Evolutionary conservation across 768 basidiomycete genomes (phyloP), one percentile per base, ranked within the genome.

Genomic region (Lactarius quietus): DNA sequence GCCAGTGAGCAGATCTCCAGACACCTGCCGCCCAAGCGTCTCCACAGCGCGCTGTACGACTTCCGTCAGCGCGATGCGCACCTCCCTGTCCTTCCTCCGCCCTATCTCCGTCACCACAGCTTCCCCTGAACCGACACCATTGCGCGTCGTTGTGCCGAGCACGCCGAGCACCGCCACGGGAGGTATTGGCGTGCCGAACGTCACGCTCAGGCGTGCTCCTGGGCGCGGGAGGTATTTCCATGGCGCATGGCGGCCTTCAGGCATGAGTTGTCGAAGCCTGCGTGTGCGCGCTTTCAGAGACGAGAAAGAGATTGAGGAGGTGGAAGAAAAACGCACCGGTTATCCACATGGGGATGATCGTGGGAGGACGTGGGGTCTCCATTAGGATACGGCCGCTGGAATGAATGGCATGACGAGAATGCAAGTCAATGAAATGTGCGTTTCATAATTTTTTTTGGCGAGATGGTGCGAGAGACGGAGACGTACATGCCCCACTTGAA

Each of bases 401-500:
- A 23, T 12, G 31, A 53, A 53, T 28, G 55, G 38, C 52, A 52
- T 52, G 38, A 61, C 15, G 53, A 33, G 28, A 28, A 31, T 20
- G 53, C 18, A 18, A 54, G 53, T 6, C 23, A 4, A 10, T 29
- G 8, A 8, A 33, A 8, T 33, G n/a, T n/a, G n/a, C 33, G 33
- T 33, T 33, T 33, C 33, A 33, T 33, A 33, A 33, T 29, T 15
- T 29, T 15, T 15, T 31, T 31, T 15, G 8, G 52, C 3, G 31
- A 36, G 23, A 31, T 0, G 54, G 59, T 52, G 28, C 28, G 59
- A 64, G 41, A 57, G 18, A 41, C 41, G 17, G 59, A 35, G 48
- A 87, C 94, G 76, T 73, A 95, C 94, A 95, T 79, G 64, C 95
- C 95, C 95, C 95, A 98, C 79, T 95, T 97, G 76, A 97, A 96